These are phyloP conservation scores for Cladosporium sp. DNA, from an alignment of 2,329 filamentous ascomycete genomes.

Conservation along the genomic window DNA sequence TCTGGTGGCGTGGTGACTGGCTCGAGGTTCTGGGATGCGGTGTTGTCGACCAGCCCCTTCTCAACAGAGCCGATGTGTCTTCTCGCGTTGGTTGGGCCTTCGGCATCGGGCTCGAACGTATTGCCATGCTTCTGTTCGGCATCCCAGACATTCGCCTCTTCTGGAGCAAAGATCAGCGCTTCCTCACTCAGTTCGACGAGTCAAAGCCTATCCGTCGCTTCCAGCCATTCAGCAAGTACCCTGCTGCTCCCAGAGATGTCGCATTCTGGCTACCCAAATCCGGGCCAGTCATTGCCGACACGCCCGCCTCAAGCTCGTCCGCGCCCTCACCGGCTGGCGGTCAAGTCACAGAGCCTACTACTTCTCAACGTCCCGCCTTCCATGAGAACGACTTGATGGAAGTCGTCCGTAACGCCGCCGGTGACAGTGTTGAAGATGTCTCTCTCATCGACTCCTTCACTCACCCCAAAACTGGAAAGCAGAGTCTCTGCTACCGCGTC, in stretches of 20 bases:
- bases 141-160: constrained; percentile 96
- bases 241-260: constrained; percentile 85
- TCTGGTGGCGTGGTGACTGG: constrained; percentile 93
- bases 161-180: constrained; percentile 84
- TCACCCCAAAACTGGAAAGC: constrained; percentile 79
- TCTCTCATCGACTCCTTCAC: constrained; percentile 80
- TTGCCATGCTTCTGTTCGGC: constrained; percentile 95
- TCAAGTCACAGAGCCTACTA: constrained; percentile 24
- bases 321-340: constrained; percentile 37
- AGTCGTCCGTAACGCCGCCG: constrained; percentile 77
- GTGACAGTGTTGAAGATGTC: constrained; percentile 86
- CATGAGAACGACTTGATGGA: constrained; percentile 99
- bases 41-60: constrained; percentile 78
- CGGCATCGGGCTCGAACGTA: constrained; percentile 87
- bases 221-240: constrained; percentile 86
- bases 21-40: constrained; percentile 94
- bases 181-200: constrained; percentile 74
- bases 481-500: constrained; percentile 87
- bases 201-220: constrained; percentile 62
- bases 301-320: constrained; percentile 34
- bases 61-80: constrained; percentile 73
- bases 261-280: constrained; percentile 75
- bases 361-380: constrained; percentile 52
- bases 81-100: constrained; percentile 90
- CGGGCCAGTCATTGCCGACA: constrained; percentile 33